Percentiles rank a stretch among this genome's conserved stretches.
Conservation (phyloP, 1,284 basidiomycete genomes). For the Cutaneotrichosporon sp. region DNA sequence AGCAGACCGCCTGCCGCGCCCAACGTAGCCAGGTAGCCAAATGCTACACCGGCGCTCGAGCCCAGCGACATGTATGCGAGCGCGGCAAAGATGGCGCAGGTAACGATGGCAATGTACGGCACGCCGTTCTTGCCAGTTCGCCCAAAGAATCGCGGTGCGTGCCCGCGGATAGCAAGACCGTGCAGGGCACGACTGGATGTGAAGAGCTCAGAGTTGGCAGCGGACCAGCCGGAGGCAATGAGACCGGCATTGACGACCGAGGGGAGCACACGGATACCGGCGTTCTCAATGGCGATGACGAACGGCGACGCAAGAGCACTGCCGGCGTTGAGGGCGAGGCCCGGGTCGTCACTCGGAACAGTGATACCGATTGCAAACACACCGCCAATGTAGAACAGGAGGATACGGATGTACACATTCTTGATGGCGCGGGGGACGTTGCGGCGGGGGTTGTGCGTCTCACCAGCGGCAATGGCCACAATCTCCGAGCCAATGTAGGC, state of each 20-base stretch:
- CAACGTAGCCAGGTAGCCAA: slow-evolving; percentile 71
- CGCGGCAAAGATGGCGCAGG: slow-evolving; percentile 60
- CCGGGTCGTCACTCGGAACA: slow-evolving; percentile 16
- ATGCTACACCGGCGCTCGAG: slow-evolving; percentile 60
- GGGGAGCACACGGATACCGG: slow-evolving; percentile 41
- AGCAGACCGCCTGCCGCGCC: slow-evolving; percentile 52
- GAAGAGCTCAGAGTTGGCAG: slow-evolving; percentile 37
- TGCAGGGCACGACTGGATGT: slow-evolving; percentile 28
- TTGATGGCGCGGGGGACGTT: slow-evolving; percentile 71
- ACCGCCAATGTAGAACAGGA: slow-evolving; percentile 52
- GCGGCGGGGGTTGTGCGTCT: slow-evolving; percentile 54
- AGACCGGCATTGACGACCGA: slow-evolving; percentile 41
- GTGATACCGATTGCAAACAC: slow-evolving; percentile 17
- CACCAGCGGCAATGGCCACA: slow-evolving; percentile 46
- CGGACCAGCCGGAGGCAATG: slow-evolving; percentile 42
- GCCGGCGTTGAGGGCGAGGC: slow-evolving; percentile 12
- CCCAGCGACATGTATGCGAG: slow-evolving; percentile 57
- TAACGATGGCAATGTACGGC: slow-evolving; percentile 55
- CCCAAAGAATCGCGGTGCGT: slow-evolving; percentile 26
- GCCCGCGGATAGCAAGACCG: slow-evolving; percentile 28
- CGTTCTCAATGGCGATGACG: slow-evolving; percentile 42
- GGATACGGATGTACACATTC: slow-evolving; percentile 69
- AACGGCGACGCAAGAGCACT: slow-evolving; percentile 21
- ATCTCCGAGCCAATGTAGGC: slow-evolving; percentile 24
- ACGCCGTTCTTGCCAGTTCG: slow-evolving; percentile 20